Evolutionary conservation across 495 filamentous ascomycete genomes (phyloP), one percentile per base, ranked within the genome.

Genomic region (Lophiostoma macrostomum): DNA sequence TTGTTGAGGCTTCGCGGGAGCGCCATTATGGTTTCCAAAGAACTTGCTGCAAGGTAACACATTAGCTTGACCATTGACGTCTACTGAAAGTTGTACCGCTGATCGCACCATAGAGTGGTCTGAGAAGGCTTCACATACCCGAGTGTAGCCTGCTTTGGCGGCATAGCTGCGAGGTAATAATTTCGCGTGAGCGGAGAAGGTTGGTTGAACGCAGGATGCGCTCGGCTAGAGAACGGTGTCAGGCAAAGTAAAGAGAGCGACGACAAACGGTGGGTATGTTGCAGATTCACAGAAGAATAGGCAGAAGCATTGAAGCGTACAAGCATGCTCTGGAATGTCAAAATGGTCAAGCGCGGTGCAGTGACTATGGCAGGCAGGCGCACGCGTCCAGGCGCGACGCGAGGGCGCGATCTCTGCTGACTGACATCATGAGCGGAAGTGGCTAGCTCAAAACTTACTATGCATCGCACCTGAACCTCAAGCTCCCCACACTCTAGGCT

Each of bases 51-150:
- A n/a, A n/a, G n/a, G n/a, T n/a, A n/a, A n/a, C n/a, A n/a, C n/a
- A n/a, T n/a, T n/a, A n/a, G n/a, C n/a, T n/a, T n/a, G n/a, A n/a
- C n/a, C n/a, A n/a, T n/a, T n/a, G n/a, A n/a, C n/a, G n/a, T n/a
- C n/a, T n/a, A n/a, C n/a, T n/a, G n/a, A n/a, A n/a, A n/a, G n/a
- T n/a, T n/a, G n/a, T n/a, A n/a, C n/a, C n/a, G 30, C 30, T 11
- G 25, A 44, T 83, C 88, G 75, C 80, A 94, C 91, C 87, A 82
- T 67, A 95, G 73, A 49, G 86, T 94, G 61, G 80, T 78, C 73
- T 96, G 90, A 45, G 80, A 76, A 50, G 83, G 75, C 68, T 79
- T 84, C 37, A 94, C 91, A 75, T 96, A 97, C 91, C 89, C 89
- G 66, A 97, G 70, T 31, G 90, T 96, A 63, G 86, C 81, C 76